A percentile compares a stretch with the other conserved stretches of the same genome.
These are phyloP conservation scores for Chaetomium globosum DNA, from an alignment of 2,329 filamentous ascomycete species.

Conservation along the genomic window DNA sequence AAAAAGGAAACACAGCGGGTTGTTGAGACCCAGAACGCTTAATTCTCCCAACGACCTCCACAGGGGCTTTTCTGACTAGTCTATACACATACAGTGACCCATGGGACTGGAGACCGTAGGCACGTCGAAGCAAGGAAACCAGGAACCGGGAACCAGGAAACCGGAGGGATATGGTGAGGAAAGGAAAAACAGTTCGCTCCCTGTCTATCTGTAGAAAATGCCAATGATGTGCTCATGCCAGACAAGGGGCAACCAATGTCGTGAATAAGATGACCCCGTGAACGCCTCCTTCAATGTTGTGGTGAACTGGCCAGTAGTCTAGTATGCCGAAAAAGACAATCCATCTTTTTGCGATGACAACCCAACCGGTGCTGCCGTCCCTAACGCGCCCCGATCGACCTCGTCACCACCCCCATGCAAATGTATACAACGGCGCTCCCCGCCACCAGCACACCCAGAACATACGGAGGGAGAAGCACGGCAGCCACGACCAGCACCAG, in stretches of 20 bases:
- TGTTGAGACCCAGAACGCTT: conserved; percentile 2
- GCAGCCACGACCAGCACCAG: conserved; percentile 48
- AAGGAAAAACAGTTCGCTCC: conserved; percentile 9
- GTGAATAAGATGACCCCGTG: conserved; percentile 15
- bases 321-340: conserved; percentile 26
- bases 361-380: not conserved
- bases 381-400: conserved; percentile 20
- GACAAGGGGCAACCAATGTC: conserved; percentile 2
- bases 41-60: not conserved
- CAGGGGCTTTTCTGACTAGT: not conserved
- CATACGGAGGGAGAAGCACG: conserved; percentile 52
- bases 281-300: conserved; percentile 30
- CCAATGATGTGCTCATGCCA: conserved; percentile 17
- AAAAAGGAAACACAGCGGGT: conserved; percentile 1
- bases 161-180: conserved; percentile 6
- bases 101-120: not conserved
- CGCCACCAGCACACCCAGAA: conserved; percentile 45
- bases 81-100: conserved; percentile 7
- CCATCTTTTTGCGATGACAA: conserved; percentile 24
- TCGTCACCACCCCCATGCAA: conserved; percentile 39
- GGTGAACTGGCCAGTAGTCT: conserved; percentile 29
- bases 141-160: conserved; percentile 2
- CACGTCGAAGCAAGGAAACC: not conserved
- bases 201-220: conserved; percentile 20
- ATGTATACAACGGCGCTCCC: conserved; percentile 47